These are phyloP conservation scores for Apostasia shenzhenica DNA, from an alignment of 106 monocot genomes.

Conservation along the genomic window DNA sequence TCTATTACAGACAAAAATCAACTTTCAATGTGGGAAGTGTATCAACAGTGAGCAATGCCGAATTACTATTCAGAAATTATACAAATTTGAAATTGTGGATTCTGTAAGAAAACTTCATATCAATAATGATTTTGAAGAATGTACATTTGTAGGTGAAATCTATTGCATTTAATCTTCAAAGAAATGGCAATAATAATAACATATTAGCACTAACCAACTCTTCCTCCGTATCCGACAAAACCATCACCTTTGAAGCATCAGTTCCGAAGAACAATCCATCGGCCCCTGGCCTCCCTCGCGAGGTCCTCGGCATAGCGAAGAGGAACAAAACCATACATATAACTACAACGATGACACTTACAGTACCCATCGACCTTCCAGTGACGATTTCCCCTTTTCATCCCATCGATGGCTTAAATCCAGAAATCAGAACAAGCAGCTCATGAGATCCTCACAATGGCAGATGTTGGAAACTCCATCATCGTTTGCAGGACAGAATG, in stretches of 20 bases:
- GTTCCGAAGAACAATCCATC: background rate
- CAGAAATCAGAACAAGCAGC: background rate
- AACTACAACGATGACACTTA: constrained; percentile 5
- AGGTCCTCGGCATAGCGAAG: constrained; percentile 8
- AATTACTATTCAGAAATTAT: background rate
- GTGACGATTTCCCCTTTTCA: constrained; percentile 6
- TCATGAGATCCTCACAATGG: no score
- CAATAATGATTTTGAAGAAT: background rate
- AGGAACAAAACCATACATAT: constrained; percentile 7
- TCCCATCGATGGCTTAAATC: constrained; percentile 4
- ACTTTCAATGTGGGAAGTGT: no score
- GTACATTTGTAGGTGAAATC: background rate
- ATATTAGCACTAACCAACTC: constrained; percentile 7
- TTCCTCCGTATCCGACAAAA: constrained; percentile 5
- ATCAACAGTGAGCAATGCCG: background rate
- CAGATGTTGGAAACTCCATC: no score
- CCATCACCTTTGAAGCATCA: background rate
- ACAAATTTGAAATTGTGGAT: no score
- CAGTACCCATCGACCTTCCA: constrained; percentile 17
- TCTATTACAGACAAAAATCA: no score
- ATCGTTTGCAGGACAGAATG: no score
- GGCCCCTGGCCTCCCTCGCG: constrained; percentile 11
- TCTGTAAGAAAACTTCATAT: no score
- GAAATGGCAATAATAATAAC: background rate
- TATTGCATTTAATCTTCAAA: background rate